Conservation (phyloP, 768 basidiomycete genomes). For the Tulasnella calospora region DNA sequence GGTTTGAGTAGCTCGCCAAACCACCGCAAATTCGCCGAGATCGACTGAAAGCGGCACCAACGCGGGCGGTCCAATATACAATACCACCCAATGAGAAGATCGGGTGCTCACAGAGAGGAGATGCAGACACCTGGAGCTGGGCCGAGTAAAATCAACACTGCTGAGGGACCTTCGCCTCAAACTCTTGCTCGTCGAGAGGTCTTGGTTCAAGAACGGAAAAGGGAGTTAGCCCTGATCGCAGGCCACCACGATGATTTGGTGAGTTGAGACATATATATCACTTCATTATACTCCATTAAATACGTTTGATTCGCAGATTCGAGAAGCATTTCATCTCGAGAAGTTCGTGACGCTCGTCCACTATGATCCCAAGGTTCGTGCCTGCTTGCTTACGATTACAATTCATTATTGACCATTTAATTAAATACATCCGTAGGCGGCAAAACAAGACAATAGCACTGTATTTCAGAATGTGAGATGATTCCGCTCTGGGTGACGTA, state of each 20-base stretch:
- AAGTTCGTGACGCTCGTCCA: constrained; percentile 68
- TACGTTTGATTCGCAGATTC: constrained; percentile 47
- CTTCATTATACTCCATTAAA: neutral
- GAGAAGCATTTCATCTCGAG: constrained; percentile 87
- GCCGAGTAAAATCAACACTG: constrained; percentile 26
- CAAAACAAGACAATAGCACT: constrained; percentile 63
- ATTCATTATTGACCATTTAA: neutral
- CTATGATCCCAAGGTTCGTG: constrained; percentile 67
- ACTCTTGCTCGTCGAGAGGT: constrained; percentile 36
- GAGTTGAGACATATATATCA: constrained; percentile 35
- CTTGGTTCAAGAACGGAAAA: constrained; percentile 56
- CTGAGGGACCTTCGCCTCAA: constrained; percentile 36
- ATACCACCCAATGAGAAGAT: neutral
- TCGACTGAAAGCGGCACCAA: constrained; percentile 37
- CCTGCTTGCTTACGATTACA: neutral
- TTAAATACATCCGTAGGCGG: constrained; percentile 44
- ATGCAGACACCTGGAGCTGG: constrained; percentile 6
- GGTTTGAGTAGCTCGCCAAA: constrained; percentile 55
- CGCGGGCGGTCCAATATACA: neutral
- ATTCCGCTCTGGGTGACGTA: neutral
- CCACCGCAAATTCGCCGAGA: constrained; percentile 63
- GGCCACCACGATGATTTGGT: constrained; percentile 72
- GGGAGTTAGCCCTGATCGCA: constrained; percentile 52
- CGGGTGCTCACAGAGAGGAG: neutral
- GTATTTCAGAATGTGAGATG: constrained; percentile 67